Base-by-base conservation (phyloP, 2,329 filamentous ascomycete species). In the Lojkania enalia region DNA sequence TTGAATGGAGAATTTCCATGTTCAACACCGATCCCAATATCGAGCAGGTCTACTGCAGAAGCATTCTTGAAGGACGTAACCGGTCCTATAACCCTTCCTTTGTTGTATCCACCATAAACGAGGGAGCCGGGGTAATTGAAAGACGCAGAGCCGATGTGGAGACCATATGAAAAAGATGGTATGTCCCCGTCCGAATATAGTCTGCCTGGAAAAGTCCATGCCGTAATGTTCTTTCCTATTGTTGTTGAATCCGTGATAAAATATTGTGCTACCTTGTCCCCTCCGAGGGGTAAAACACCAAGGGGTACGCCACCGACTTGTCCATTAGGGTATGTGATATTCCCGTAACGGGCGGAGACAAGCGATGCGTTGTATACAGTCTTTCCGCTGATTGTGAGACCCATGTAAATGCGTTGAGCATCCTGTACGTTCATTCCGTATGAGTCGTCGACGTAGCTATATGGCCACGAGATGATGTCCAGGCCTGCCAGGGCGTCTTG, bases 11-110 rank as follows among this genome's bases (percentile, higher is more conserved):
- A 75, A 11, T 48, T 60, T 2, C 74, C 74, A 12, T 56, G 57
- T 3, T 70, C 57, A 15, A 76, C 72, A 1, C 67, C 68, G 16
- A 78, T 66, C 12, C 58, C 54, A 27, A 78, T 71, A 38, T 76
- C 73, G 9, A 63, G 55, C 5, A 78, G 48, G 4, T 51, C 42
- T 13, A 64, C 42, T 1, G 33, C 32, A 2, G 46, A 50, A 6
- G 47, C 27, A 19, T 44, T 30, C n/a, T 32, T 39, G 35, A 62
- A 64, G 2, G 51, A 47, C 4, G 51, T 64, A 3, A 60, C 52
- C 0, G 57, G 46, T 0, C 60, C 69, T 5, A 71, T 43, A 0
- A 62, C 54, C 1, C 68, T 49, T 21, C 53, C 61, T 42, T 61
- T 55, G 37, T 70, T 66, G 44, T 71, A 71, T 2, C 67, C 67